A percentile compares a stretch with the other conserved stretches of the same genome.
These are phyloP conservation scores for Tetracladium marchalianum DNA, from an alignment of 495 filamentous ascomycete genomes.

Conservation along the genomic window DNA sequence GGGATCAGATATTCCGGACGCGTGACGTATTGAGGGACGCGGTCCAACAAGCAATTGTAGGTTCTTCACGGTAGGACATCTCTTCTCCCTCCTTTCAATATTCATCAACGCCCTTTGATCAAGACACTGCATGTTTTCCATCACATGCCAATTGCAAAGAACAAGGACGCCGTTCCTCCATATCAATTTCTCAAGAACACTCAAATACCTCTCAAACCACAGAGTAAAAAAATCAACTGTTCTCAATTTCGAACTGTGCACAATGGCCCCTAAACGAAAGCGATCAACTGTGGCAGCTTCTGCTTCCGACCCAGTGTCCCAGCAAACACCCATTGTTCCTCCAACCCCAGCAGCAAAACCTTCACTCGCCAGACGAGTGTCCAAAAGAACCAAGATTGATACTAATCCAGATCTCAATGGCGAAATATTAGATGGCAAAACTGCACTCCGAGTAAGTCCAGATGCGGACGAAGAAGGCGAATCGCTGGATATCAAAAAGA, in stretches of 20 bases:
- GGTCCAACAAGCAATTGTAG: too few relatives aligned
- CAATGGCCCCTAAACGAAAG: slow-evolving; percentile 16
- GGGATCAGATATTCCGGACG: too few relatives aligned
- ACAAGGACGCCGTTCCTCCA: too few relatives aligned
- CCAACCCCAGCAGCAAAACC: slow-evolving; percentile 14
- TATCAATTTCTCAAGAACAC: too few relatives aligned
- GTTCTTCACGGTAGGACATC: too few relatives aligned
- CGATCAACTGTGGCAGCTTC: slow-evolving; percentile 8
- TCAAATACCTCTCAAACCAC: too few relatives aligned
- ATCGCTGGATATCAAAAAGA: slow-evolving; percentile 19
- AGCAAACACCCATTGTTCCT: slow-evolving; percentile 14
- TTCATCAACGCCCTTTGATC: too few relatives aligned
- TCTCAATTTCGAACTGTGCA: neutral
- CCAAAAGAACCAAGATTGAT: slow-evolving; percentile 13
- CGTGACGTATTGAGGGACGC: too few relatives aligned
- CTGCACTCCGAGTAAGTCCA: slow-evolving; percentile 32
- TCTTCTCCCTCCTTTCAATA: too few relatives aligned
- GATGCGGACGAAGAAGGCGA: slow-evolving; percentile 29
- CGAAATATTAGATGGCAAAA: slow-evolving; percentile 32
- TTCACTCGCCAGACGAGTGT: slow-evolving; percentile 17
- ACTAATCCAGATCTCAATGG: slow-evolving; percentile 31
- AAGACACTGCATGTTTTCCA: too few relatives aligned
- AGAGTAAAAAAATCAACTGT: too few relatives aligned
- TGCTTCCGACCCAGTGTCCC: neutral
- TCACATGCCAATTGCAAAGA: too few relatives aligned